phyloP scores from a whole-genome alignment of 106 monocot species.

The Phalaenopsis equestris region DNA sequence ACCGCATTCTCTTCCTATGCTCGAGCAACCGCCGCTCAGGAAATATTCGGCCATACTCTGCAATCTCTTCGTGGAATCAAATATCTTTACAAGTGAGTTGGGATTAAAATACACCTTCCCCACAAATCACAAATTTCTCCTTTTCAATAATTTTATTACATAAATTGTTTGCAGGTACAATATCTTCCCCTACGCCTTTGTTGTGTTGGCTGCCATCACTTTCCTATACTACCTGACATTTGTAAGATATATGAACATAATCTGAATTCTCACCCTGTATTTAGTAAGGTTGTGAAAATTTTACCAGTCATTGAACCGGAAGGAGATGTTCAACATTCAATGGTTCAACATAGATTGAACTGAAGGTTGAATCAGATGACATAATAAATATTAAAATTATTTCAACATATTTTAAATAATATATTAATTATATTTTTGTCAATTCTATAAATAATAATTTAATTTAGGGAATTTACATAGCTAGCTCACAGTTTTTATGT shows the following conservation, averaged over 20 bases:
- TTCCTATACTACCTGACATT: conserved; percentile 66
- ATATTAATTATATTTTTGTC: too few relatives aligned
- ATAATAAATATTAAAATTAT: too few relatives aligned
- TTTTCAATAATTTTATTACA: conserved; percentile 2
- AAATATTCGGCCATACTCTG: conserved; percentile 97
- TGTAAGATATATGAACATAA: conserved; percentile 38
- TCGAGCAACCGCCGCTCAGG: conserved; percentile 95
- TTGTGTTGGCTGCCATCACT: conserved; percentile 59
- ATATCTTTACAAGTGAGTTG: conserved; percentile 92
- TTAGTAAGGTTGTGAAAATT: neutral
- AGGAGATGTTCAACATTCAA: too few relatives aligned
- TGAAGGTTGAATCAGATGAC: too few relatives aligned
- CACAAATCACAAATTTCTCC: neutral
- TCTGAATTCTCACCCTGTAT: neutral
- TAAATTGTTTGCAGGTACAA: conserved; percentile 61
- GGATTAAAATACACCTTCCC: neutral
- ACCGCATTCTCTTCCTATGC: conserved; percentile 93
- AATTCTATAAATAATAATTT: too few relatives aligned
- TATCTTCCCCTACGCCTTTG: conserved; percentile 84
- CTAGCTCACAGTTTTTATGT: too few relatives aligned
- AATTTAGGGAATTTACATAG: too few relatives aligned
- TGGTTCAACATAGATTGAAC: too few relatives aligned
- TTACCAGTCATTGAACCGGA: too few relatives aligned
- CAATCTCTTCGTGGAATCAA: conserved; percentile 95
- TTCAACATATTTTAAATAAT: too few relatives aligned